Base-by-base conservation (phyloP, 169 alveolate species). In the Plasmodium yoelii region DNA sequence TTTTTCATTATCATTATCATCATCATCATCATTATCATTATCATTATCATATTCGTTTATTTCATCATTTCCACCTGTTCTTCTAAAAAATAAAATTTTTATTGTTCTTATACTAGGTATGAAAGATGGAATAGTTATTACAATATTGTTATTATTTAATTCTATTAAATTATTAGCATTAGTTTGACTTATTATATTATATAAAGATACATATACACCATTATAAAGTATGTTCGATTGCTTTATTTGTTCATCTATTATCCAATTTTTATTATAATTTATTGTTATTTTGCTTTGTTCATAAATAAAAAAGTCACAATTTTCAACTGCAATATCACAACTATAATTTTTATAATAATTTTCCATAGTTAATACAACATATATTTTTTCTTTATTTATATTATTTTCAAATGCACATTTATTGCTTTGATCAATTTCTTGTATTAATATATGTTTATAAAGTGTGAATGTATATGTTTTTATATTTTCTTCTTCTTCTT, bases 271-370 rank as follows among this genome's bases (percentile, higher is more conserved):
- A 61, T 75, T 42, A 63, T 22, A 75, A 61, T 24, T 10, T 28
- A 75, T 75, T 8, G 18, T 65, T 46, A 75, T 63, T 55, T 75
- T 75, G 51, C 75, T 75, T n/a, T 49, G 57, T 0, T 22, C 65
- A 39, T 75, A 65, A 42, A 75, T 34, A 47, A 75, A 61, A 12
- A 61, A 46, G 24, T 75, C 88, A n/a, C 88, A 75, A 1, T 26
- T 8, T 24, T 75, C 88, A 46, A 55, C 47, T 34, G 34, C n/a
- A 46, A 75, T 75, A 3, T 34, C 22, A 46, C 88, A 75, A 15
- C n/a, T 34, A 18, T 61, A 63, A 19, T 46, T 67, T 18, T 49
- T 60, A 65, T 75, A 75, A 51, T 24, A 42, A 18, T 39, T 24
- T 10, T 75, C 67, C 15, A 51, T 22, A 8, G 5, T 63, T 22